Conservation (phyloP, 306 rosid species). For the Vigna radiata region DNA sequence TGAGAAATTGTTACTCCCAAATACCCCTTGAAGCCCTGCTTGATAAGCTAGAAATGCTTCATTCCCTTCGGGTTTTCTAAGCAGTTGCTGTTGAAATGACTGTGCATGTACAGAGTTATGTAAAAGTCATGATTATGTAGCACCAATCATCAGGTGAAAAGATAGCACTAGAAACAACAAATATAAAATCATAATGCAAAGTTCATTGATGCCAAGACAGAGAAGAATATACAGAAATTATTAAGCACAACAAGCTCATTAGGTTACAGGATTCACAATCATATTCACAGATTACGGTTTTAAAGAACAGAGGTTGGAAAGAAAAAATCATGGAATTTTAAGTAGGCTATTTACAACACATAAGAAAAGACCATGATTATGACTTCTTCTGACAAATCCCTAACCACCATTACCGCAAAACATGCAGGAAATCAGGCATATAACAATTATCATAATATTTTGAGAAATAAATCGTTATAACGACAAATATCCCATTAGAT, state of each 20-base stretch:
- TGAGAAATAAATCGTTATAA: slow-evolving; percentile 2
- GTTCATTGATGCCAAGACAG: slow-evolving; percentile 16
- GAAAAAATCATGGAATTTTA: slow-evolving; percentile 3
- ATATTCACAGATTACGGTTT: not conserved
- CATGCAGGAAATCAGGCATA: slow-evolving; percentile 31
- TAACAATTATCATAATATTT: slow-evolving; percentile 24
- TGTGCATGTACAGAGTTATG: slow-evolving; percentile 49
- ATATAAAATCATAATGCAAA: slow-evolving; percentile 19
- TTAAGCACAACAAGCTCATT: slow-evolving; percentile 2
- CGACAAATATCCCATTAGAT: slow-evolving; percentile 34
- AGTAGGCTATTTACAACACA: not conserved
- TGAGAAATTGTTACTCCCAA: slow-evolving; percentile 68
- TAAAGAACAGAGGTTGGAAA: not conserved
- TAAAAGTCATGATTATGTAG: slow-evolving; percentile 30
- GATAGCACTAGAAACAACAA: slow-evolving; percentile 25
- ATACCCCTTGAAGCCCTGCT: slow-evolving; percentile 75
- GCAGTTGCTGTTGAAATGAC: slow-evolving; percentile 81
- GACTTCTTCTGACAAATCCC: slow-evolving; percentile 35
- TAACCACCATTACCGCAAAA: slow-evolving; percentile 27
- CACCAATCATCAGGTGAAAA: not conserved
- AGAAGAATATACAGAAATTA: not conserved
- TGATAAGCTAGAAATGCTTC: slow-evolving; percentile 80
- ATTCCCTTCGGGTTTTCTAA: slow-evolving; percentile 90
- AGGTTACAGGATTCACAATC: slow-evolving; percentile 15
- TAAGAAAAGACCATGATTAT: slow-evolving; percentile 17